Evolutionary conservation across 306 rosid species (phyloP), one percentile per base, ranked within the genome.

Genomic region (Quercus ilex): DNA sequence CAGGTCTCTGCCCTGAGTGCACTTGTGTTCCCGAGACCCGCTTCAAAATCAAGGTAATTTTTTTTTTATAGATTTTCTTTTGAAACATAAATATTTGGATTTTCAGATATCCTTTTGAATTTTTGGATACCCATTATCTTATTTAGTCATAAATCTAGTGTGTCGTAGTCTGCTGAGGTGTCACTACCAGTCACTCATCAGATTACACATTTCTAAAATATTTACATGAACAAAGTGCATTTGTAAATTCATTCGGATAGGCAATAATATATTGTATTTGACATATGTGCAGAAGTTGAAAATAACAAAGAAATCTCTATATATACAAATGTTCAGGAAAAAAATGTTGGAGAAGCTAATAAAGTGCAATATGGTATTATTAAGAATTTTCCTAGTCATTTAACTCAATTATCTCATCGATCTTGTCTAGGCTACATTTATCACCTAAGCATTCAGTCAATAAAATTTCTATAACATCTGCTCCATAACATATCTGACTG

Each of bases 1-100:
- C 90, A 93, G 91, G 77, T 80, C 69, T 94, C 69, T 94, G 98
- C 18, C 89, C 96, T 0, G 97, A 96, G 77, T 93, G 99, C 86
- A 96, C 91, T 0, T 96, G 93, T 91, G 93, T 90, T 33, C 98
- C 99, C 77, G 90, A 87, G 79, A 85, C 90, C 75, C 81, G 85
- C 74, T 96, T 96, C 86, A 91, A 88, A 38, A 96, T 96, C 88
- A 93, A 89, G 98, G 99, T 93, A n/a, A 4, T 21, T 1, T 26
- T 11, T 57, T 8, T 4, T n/a, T 15, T 51, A 28, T 28, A 28
- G 3, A 10, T 60, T 1, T 55, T 26, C 2, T 69, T 19, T 19
- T 31, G 35, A 31, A 31, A 31, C 35, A 41, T 8, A 69, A 17
- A 7, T 4, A 1, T 33, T 69, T 25, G 21, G 19, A 21, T 38